A percentile compares a stretch with the other conserved stretches of the same genome.
Conservation (phyloP, 2,329 filamentous ascomycete genomes). For the Colletotrichum cordylinicola region DNA sequence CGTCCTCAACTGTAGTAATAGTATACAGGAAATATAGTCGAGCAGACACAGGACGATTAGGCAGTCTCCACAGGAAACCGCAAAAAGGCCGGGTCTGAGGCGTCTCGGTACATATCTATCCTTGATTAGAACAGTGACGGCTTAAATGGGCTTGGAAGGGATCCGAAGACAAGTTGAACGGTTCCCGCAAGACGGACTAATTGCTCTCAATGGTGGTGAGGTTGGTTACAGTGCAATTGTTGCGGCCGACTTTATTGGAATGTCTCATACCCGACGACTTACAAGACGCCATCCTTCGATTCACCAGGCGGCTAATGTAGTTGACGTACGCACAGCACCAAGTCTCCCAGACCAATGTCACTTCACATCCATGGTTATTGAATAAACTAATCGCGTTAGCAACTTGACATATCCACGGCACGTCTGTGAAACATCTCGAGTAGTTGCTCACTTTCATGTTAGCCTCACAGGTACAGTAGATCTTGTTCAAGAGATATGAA, state of each 20-base stretch:
- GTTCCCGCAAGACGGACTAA: background rate
- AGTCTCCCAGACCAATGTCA: background rate
- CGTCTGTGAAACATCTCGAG: background rate
- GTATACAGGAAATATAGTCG: no score
- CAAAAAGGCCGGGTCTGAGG: no score
- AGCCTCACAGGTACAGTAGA: background rate
- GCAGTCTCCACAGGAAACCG: no score
- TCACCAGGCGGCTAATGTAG: background rate
- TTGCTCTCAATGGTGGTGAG: background rate
- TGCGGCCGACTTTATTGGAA: background rate
- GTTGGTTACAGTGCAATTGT: background rate
- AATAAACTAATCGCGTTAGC: rapidly evolving
- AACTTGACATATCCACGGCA: background rate
- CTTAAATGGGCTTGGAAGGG: background rate
- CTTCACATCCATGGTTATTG: background rate
- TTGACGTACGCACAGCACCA: background rate
- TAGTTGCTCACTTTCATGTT: background rate
- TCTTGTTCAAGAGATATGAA: background rate
- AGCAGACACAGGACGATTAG: no score
- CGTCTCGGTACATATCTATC: no score
- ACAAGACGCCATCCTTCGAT: background rate
- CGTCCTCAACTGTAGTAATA: no score
- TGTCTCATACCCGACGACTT: background rate
- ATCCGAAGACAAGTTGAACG: background rate
- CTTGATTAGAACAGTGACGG: no score